Base-by-base conservation (phyloP, 116 monocot species). In the Thalassia testudinum region DNA sequence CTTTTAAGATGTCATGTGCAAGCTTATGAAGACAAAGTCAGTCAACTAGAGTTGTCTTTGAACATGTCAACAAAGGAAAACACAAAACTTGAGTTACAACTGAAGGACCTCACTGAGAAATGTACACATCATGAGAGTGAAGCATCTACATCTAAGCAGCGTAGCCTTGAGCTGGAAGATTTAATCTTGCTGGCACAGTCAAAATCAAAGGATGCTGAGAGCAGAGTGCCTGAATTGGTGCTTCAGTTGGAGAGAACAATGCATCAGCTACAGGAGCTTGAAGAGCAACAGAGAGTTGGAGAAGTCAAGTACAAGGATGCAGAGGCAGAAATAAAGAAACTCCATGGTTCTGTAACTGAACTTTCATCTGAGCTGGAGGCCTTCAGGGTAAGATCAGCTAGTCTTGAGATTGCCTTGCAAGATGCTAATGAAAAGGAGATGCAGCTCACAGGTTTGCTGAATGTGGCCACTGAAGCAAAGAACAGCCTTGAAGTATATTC, bases 21-120 rank as follows among this genome's bases (percentile, higher is more conserved):
- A 47, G 75, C 45, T 6, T 69, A 75, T 73, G 68, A 85, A 69
- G 75, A 75, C 22, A 82, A 61, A 54, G 70, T 80, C 42, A 56
- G 14, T 27, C 75, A 90, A 51, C 55, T 99, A 61, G 80, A 90
- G 65, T 65, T 66, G 43, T 79, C 89, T 47, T 56, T 90, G 47
- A 59, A 40, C n/a, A 29, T 64, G 13, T 68, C 79, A 25, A 55
- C 69, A 50, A 47, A 64, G 10, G 70, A 57, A 27, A 67, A 65
- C 22, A 53, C 49, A 23, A 60, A 76, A 50, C 74, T 87, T 68
- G 78, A 84, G 70, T 47, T 61, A 24, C 60, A 93, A 68, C 25
- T 81, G 50, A 74, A 66, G 49, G 67, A 70, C 34, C 71, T 85
- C n/a, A 51, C 66, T 24, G 72, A 74, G 25, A 78, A 69, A 68